A percentile compares a stretch with the other conserved stretches of the same genome.
phyloP scores from a whole-genome alignment of 176 grass and related monocot species.

The Zoysia pacifica region DNA sequence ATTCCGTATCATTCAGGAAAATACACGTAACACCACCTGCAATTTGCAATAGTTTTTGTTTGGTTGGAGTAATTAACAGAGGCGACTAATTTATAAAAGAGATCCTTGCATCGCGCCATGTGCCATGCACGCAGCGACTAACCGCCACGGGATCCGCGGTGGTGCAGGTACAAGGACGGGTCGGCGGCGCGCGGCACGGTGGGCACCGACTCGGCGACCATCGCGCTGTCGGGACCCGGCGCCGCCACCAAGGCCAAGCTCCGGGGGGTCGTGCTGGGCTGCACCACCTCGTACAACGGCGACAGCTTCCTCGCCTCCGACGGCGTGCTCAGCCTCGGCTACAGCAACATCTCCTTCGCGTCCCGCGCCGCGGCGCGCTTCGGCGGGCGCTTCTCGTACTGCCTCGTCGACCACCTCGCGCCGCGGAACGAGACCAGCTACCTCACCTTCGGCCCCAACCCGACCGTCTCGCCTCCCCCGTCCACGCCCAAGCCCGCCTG shows the following conservation, averaged over 20 bases:
- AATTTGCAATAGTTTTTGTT: constrained; percentile 1
- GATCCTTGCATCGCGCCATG: constrained; percentile 45
- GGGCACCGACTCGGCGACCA: constrained; percentile 78
- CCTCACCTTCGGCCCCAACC: constrained; percentile 78
- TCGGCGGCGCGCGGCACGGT: constrained; percentile 67
- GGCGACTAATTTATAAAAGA: background rate
- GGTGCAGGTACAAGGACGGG: constrained; percentile 81
- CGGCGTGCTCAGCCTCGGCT: constrained; percentile 89
- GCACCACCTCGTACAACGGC: constrained; percentile 62
- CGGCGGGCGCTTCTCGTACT: constrained; percentile 93
- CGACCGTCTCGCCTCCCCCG: background rate
- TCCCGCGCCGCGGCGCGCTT: constrained; percentile 68
- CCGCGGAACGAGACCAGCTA: constrained; percentile 80
- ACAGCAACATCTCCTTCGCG: constrained; percentile 84
- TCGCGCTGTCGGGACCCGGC: constrained; percentile 57
- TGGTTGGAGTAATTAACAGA: background rate
- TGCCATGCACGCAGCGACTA: constrained; percentile 19
- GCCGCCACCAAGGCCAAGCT: constrained; percentile 54
- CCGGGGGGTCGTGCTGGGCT: constrained; percentile 70
- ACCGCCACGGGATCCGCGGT: background rate
- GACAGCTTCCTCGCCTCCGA: constrained; percentile 69
- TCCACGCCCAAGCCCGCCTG: background rate
- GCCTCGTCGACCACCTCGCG: constrained; percentile 97
- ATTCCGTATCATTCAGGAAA: background rate
- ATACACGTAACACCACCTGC: constrained; percentile 4